Base-by-base conservation (phyloP, 228 moss, liverwort and hornwort species). In the Sphagnum fallax region DNA sequence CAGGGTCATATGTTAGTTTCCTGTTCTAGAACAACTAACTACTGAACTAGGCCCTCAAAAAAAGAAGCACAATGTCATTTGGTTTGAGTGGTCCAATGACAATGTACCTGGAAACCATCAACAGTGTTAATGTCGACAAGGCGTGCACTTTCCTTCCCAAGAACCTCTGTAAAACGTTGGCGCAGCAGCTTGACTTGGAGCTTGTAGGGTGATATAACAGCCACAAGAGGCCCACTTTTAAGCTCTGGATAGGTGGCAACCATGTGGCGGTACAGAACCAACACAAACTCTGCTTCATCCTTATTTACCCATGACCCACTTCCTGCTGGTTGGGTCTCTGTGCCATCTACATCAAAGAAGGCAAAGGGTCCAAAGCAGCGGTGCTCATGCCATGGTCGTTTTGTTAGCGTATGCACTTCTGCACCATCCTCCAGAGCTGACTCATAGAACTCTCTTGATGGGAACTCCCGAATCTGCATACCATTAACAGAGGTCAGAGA, bases 261-360 rank as follows among this genome's bases (percentile, higher is more conserved):
- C 89, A 94, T 71, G 76, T 90, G 89, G 72, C 91, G 83, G 55
- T 92, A 98, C 6, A 98, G 76, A 57, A 92, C 89, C 48, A 98
- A 80, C 70, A 94, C 89, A 75, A 98, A 94, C 61, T 98, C 98
- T 5, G 86, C 94, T 77, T 94, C 98, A 57, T 91, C 98, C 52
- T 79, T 83, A 78, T 98, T 98, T 63, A 94, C 81, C 94, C 94
- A 98, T 70, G 98, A 98, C 61, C 94, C 98, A 82, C 89, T 98
- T 71, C 89, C 98, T 69, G 84, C 71, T 77, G 94, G 92, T 74
- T 98, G 94, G 76, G 74, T 94, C 74, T 98, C 98, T 72, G 85
- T 81, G 52, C 98, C 94, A 70, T 87, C 74, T 58, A 94, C 79
- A 65, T 94, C 90, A 66, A 89, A 88, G 80, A 98, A 98, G 66